Conservation (phyloP, 805 yeast species). For the Pichia nakasei region DNA sequence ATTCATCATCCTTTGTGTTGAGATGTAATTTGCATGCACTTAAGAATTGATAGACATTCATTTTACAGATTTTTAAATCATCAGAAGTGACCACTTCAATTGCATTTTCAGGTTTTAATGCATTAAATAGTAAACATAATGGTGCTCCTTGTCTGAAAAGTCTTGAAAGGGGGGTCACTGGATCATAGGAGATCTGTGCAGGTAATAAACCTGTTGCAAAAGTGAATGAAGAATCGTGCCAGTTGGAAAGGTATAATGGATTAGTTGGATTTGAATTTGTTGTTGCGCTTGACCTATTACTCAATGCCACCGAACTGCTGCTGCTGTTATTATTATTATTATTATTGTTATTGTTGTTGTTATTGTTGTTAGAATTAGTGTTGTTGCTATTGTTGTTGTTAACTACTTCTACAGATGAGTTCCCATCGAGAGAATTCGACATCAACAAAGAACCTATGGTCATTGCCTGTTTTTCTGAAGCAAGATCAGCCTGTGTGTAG, state of each 20-base stretch:
- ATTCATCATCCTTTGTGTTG: constrained; percentile 65
- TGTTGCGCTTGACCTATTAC: not conserved
- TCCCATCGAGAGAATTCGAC: too few species aligned
- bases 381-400: too few species aligned
- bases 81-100: constrained; percentile 61
- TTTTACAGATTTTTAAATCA: constrained; percentile 77
- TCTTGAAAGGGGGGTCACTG: constrained; percentile 85
- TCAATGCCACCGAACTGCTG: not conserved
- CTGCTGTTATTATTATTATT: too few species aligned
- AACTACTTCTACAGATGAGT: too few species aligned
- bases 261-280: not conserved
- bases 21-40: constrained; percentile 75
- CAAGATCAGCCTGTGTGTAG: constrained; percentile 53
- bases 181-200: constrained; percentile 70
- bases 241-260: constrained; percentile 11
- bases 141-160: constrained; percentile 90
- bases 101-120: constrained; percentile 42
- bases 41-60: constrained; percentile 82
- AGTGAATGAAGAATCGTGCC: constrained; percentile 40
- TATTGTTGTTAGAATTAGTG: too few species aligned
- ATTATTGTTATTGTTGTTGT: too few species aligned
- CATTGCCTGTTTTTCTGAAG: constrained; percentile 63
- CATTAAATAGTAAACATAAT: constrained; percentile 74
- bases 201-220: constrained; percentile 74
- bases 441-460: constrained; percentile 2